These are phyloP conservation scores for Dipodascus albidus DNA, from an alignment of 805 yeast genomes.

Conservation along the genomic window DNA sequence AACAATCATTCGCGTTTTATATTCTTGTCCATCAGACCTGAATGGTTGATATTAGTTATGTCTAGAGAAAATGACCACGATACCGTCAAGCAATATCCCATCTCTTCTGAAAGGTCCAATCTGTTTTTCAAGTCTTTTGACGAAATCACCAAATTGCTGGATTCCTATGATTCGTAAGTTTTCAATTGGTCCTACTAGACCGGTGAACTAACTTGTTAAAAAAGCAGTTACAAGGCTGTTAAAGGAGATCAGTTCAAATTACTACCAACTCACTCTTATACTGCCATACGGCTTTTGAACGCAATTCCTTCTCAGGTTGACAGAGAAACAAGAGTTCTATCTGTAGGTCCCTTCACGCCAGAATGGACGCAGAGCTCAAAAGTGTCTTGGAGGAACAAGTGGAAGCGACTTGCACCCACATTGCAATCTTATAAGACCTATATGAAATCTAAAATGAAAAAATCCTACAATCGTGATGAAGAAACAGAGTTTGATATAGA, in stretches of 20 bases:
- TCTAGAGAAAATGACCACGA: not conserved
- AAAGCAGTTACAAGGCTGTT: not conserved
- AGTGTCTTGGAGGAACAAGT: slow-evolving; percentile 6
- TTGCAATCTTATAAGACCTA: not conserved
- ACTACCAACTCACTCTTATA: slow-evolving; percentile 18
- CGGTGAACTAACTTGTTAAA: not conserved
- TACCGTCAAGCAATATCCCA: not conserved
- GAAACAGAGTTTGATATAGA: not conserved
- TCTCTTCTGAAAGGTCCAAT: not conserved
- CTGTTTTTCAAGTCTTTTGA: not conserved
- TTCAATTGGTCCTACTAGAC: no score
- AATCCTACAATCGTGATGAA: not conserved
- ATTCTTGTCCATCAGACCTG: not conserved
- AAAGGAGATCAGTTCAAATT: not conserved
- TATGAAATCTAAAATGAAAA: no score
- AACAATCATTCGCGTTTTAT: not conserved
- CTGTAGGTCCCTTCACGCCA: slow-evolving; percentile 25
- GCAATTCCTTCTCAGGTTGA: slow-evolving; percentile 20
- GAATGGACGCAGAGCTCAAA: slow-evolving; percentile 13
- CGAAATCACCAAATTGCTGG: not conserved
- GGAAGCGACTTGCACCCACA: not conserved
- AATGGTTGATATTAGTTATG: not conserved
- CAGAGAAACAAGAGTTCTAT: slow-evolving; percentile 19
- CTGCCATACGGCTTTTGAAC: slow-evolving; percentile 23
- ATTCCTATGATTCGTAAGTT: not conserved